Percentiles rank a stretch among this genome's conserved stretches.
phyloP scores from a whole-genome alignment of 192 early-diverging fungal species.

The Entomortierella parvispora region DNA sequence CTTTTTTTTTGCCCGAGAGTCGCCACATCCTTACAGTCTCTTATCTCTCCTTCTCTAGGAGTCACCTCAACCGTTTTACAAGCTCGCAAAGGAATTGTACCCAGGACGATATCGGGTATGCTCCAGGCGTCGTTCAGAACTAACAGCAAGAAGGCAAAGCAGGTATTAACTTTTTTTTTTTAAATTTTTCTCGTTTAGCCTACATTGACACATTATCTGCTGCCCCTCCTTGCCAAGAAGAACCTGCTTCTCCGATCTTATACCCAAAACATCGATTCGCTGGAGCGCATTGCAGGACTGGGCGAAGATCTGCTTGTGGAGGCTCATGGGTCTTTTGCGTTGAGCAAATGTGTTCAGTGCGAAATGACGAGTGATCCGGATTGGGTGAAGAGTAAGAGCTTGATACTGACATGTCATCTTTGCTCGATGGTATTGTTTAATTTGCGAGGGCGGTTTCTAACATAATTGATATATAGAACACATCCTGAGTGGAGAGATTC shows the following conservation, averaged over 20 bases:
- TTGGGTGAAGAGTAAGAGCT: constrained; percentile 50
- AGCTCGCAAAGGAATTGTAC: constrained; percentile 89
- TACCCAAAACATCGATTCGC: constrained; percentile 97
- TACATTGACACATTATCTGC: constrained; percentile 89
- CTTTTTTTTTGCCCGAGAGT: neutral
- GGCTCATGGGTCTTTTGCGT: constrained; percentile 94
- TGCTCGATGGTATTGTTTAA: neutral
- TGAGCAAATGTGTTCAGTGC: constrained; percentile 81
- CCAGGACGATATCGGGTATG: constrained; percentile 74
- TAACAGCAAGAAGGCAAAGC: neutral
- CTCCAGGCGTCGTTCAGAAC: neutral
- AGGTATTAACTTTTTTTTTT: neutral
- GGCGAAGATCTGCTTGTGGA: constrained; percentile 79
- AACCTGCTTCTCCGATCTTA: constrained; percentile 82
- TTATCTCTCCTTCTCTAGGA: constrained; percentile 35
- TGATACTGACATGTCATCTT: neutral
- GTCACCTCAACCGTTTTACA: constrained; percentile 88
- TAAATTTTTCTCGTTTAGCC: constrained; percentile 58
- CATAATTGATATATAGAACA: too few species aligned
- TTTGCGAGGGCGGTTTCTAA: too few species aligned
- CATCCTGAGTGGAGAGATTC: constrained; percentile 69
- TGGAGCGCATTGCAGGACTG: constrained; percentile 89
- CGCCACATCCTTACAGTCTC: neutral
- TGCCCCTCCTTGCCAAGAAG: constrained; percentile 78
- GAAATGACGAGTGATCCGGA: constrained; percentile 48